Percentiles rank a stretch among this genome's conserved stretches.
phyloP scores from a whole-genome alignment of 192 early-diverging fungal species.

The Haplosporangium gracile region DNA sequence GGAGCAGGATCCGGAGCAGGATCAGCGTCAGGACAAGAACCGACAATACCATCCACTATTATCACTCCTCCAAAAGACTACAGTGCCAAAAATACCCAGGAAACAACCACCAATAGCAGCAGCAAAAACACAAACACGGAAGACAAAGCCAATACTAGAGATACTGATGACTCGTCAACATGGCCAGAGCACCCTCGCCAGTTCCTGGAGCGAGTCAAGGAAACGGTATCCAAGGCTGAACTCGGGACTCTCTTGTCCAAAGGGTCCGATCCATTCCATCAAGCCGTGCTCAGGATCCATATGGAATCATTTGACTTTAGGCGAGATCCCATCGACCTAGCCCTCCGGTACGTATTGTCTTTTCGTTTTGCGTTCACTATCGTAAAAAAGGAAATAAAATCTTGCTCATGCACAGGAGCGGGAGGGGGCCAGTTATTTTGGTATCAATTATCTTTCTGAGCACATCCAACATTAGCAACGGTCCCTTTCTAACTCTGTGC shows the following conservation, averaged over 20 bases:
- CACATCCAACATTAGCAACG: not conserved
- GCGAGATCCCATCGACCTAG: conserved; percentile 74
- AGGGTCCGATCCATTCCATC: conserved; percentile 63
- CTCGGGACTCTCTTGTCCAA: conserved; percentile 70
- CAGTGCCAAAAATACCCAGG: not conserved
- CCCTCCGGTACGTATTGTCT: conserved; percentile 61
- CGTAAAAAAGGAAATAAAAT: not conserved
- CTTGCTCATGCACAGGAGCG: not conserved
- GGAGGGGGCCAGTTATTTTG: conserved; percentile 4
- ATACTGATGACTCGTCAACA: not conserved
- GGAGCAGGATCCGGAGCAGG: not conserved
- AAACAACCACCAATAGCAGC: not conserved
- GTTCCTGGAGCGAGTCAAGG: conserved; percentile 59
- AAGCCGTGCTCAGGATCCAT: conserved; percentile 67
- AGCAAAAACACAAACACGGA: not conserved
- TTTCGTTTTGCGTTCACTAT: not conserved
- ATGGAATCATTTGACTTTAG: conserved; percentile 74
- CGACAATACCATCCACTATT: not conserved
- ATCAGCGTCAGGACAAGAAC: not conserved
- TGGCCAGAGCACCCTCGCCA: conserved; percentile 58
- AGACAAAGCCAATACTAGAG: not conserved
- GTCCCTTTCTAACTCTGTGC: not conserved
- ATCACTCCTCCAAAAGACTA: not conserved
- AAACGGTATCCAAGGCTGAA: conserved; percentile 64
- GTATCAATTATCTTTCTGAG: conserved; percentile 2